These are phyloP conservation scores for Apostasia shenzhenica DNA, from an alignment of 106 monocot species.

Conservation along the genomic window DNA sequence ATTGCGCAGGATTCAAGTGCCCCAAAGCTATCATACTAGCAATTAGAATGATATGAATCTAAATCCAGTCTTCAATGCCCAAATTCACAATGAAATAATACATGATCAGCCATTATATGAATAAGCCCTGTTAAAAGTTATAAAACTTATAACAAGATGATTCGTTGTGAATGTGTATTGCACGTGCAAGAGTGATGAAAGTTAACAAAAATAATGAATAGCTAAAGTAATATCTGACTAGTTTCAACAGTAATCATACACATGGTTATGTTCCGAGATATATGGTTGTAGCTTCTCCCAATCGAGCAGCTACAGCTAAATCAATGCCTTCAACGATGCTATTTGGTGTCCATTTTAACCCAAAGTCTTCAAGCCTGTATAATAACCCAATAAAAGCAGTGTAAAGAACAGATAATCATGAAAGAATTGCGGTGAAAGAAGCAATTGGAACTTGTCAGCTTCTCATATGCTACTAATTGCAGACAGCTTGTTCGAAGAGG, in stretches of 20 bases:
- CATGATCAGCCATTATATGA: neutral
- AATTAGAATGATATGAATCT: neutral
- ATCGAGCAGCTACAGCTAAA: constrained; percentile 55
- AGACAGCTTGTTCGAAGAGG: constrained; percentile 88
- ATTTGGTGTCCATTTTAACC: constrained; percentile 95
- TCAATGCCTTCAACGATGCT: constrained; percentile 62
- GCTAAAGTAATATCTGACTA: neutral
- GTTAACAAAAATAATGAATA: neutral
- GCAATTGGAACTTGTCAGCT: constrained; percentile 47
- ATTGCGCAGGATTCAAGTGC: neutral
- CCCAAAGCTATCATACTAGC: neutral
- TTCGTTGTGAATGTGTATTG: neutral
- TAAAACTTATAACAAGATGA: neutral
- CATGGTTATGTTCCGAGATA: constrained; percentile 94
- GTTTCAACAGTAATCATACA: constrained; percentile 43
- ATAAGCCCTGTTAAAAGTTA: neutral
- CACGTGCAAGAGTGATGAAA: neutral
- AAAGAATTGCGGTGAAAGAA: neutral
- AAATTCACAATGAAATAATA: neutral
- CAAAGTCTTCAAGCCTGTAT: constrained; percentile 79
- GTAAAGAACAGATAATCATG: neutral
- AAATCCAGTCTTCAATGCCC: neutral
- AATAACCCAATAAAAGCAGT: constrained; percentile 5
- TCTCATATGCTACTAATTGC: constrained; percentile 63
- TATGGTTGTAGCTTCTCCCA: constrained; percentile 69